phyloP scores from a whole-genome alignment of 441 rosid genomes.

The Euphorbia corollata region DNA sequence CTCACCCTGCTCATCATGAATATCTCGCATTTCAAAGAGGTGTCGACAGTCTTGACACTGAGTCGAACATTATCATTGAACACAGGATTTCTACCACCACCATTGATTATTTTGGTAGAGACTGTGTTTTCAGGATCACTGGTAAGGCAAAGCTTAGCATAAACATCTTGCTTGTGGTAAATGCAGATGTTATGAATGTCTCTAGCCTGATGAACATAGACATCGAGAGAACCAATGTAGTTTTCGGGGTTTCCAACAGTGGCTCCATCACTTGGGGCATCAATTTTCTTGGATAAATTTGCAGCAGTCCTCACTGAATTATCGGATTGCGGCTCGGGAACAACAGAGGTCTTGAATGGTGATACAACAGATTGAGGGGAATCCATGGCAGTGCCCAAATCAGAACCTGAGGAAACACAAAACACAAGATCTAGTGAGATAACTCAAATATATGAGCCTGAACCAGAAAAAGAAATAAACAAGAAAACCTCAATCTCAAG shows the following conservation, averaged over 20 bases:
- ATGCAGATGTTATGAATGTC: slow-evolving; percentile 98
- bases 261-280: slow-evolving; percentile 33
- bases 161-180: slow-evolving; percentile 99
- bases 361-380: slow-evolving; percentile 95
- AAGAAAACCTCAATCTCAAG: neutral
- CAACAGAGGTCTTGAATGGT: slow-evolving; percentile 51
- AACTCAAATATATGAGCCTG: slow-evolving; percentile 9
- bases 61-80: slow-evolving; percentile 63
- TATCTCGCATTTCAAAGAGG: slow-evolving; percentile 86
- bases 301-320: slow-evolving; percentile 31
- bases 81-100: slow-evolving; percentile 96
- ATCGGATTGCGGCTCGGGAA: slow-evolving; percentile 40
- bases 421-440: slow-evolving; percentile 12
- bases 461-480: slow-evolving; percentile 7
- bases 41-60: slow-evolving; percentile 54
- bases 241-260: slow-evolving; percentile 9
- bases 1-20: slow-evolving; percentile 98
- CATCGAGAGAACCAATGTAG: slow-evolving; percentile 60
- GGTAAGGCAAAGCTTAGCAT: slow-evolving; percentile 88
- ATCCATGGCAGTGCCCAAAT: slow-evolving; percentile 49
- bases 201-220: slow-evolving; percentile 84
- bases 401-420: slow-evolving; percentile 31
- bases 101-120: slow-evolving; percentile 87
- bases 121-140: slow-evolving; percentile 67
- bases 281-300: slow-evolving; percentile 30